phyloP scores from a whole-genome alignment of 768 basidiomycete species.

The Tricholoma flavovirens region DNA sequence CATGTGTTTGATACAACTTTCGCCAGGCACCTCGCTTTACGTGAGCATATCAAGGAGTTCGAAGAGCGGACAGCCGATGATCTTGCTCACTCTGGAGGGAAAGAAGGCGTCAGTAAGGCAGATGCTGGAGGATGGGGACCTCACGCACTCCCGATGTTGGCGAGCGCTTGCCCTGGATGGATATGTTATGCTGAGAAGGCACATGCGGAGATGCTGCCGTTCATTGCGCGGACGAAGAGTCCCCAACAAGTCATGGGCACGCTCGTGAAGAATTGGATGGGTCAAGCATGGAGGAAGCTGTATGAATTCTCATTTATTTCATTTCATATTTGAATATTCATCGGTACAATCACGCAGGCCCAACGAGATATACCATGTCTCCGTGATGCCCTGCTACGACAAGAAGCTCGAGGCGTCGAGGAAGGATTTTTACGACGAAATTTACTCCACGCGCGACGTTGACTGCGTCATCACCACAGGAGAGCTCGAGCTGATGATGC shows the following conservation, averaged over 20 bases:
- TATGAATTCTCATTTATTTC: conserved; percentile 23
- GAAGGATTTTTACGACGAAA: conserved; percentile 82
- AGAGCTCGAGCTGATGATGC: conserved; percentile 82
- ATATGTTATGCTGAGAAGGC: conserved; percentile 99
- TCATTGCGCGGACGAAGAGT: conserved; percentile 83
- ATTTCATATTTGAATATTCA: conserved; percentile 1
- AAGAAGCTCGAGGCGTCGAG: conserved; percentile 98
- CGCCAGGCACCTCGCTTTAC: conserved; percentile 77
- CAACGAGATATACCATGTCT: conserved; percentile 87
- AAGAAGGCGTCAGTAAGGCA: not conserved
- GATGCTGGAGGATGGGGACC: conserved; percentile 8
- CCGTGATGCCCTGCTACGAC: conserved; percentile 99
- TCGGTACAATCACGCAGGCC: conserved; percentile 44
- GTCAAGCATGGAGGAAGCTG: conserved; percentile 57
- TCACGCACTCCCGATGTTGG: conserved; percentile 73
- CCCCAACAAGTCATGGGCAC: conserved; percentile 94
- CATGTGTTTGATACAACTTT: conserved; percentile 94
- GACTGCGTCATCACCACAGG: conserved; percentile 98
- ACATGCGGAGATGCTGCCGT: conserved; percentile 89
- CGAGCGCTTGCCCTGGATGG: conserved; percentile 98
- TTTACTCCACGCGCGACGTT: conserved; percentile 83
- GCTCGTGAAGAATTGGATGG: conserved; percentile 88
- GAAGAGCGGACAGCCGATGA: conserved; percentile 52
- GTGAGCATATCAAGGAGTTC: conserved; percentile 81
- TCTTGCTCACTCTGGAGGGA: conserved; percentile 10